These are phyloP conservation scores for Orbilia quercus DNA, from an alignment of 2,329 filamentous ascomycete genomes.

Conservation along the genomic window DNA sequence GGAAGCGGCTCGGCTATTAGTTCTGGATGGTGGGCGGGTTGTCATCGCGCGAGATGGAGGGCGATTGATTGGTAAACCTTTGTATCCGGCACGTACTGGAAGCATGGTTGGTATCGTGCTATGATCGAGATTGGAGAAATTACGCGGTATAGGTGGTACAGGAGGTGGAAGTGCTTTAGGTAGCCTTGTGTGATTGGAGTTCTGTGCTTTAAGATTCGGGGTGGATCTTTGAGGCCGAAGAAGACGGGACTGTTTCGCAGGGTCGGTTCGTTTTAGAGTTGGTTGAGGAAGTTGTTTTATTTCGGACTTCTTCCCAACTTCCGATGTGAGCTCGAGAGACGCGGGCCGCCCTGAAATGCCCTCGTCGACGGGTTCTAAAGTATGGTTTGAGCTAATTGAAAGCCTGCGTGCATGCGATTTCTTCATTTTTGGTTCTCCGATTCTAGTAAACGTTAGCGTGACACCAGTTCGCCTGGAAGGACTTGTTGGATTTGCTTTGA, in stretches of 20 bases:
- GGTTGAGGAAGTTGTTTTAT: conserved; percentile 30
- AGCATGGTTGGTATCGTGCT: conserved; percentile 69
- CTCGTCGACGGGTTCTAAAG: conserved; percentile 49
- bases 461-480: conserved; percentile 80
- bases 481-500: conserved; percentile 76
- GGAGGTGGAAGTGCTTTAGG: conserved; percentile 58
- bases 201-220: conserved; percentile 48
- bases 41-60: conserved; percentile 69
- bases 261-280: conserved; percentile 41
- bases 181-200: conserved; percentile 38
- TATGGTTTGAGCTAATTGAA: conserved; percentile 51
- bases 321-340: conserved; percentile 39
- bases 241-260: conserved; percentile 40
- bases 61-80: conserved; percentile 67
- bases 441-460: conserved; percentile 88
- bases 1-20: conserved; percentile 64
- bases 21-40: conserved; percentile 57
- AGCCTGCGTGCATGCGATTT: conserved; percentile 50
- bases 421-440: conserved; percentile 53
- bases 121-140: conserved; percentile 34
- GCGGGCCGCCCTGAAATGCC: conserved; percentile 38
- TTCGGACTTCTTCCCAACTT: conserved; percentile 26
- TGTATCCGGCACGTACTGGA: conserved; percentile 60
- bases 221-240: conserved; percentile 52
- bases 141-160: conserved; percentile 58